Conservation (phyloP, 129 eudicot genomes). For the Flaveria brownii region DNA sequence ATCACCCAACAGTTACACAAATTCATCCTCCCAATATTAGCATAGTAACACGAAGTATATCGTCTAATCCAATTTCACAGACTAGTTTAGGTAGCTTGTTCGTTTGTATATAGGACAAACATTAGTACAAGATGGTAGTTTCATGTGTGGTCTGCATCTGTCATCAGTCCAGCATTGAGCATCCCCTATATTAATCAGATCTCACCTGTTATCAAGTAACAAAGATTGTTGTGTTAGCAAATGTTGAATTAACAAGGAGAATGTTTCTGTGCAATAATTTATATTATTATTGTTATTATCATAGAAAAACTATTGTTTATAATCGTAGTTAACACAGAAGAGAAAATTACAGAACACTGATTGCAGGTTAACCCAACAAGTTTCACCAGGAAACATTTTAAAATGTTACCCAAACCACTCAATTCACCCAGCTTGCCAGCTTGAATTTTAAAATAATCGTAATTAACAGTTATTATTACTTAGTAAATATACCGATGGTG, state of each 20-base stretch:
- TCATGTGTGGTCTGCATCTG: not conserved
- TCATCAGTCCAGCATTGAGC: constrained; percentile 1
- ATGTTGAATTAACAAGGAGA: too few relatives aligned
- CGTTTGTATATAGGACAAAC: constrained; percentile 22
- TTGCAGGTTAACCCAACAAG: not conserved
- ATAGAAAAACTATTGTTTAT: too few relatives aligned
- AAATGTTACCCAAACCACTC: not conserved
- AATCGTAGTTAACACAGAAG: not conserved
- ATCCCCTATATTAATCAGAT: constrained; percentile 34
- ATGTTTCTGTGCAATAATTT: too few relatives aligned
- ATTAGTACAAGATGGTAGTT: not conserved
- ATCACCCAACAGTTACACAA: not conserved
- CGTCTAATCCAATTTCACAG: not conserved
- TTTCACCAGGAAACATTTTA: too few relatives aligned
- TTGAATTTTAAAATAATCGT: not conserved
- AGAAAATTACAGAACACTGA: not conserved
- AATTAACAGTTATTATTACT: not conserved
- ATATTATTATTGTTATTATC: too few relatives aligned
- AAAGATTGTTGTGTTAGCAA: too few relatives aligned
- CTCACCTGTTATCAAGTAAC: constrained; percentile 29
- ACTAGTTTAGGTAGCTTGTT: not conserved
- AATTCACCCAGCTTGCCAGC: not conserved
- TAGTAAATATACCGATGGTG: constrained; percentile 45
- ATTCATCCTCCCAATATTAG: not conserved
- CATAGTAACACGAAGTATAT: not conserved